Evolutionary conservation across 2,329 filamentous ascomycete genomes (phyloP), one percentile per base, ranked within the genome.

Genomic region (Emydomyces testavorans): DNA sequence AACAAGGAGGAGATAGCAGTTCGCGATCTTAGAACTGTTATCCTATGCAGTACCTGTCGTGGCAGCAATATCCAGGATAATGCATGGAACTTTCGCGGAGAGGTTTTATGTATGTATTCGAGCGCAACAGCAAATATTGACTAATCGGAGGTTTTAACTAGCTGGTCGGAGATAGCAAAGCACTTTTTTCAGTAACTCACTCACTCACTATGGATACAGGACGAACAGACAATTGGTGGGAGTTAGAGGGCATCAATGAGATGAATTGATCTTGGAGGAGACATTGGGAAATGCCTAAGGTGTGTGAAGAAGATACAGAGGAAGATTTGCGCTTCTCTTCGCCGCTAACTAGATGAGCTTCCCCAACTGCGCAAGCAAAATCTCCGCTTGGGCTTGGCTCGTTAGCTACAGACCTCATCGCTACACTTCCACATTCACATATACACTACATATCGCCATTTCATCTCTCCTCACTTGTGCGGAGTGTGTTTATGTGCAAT

Each of bases 1-100:
- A 38, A 39, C n/a, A n/a, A 41, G 35, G 18, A 47, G 36, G 41
- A 7, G 16, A 24, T 20, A 31, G 29, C 8, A 18, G 2, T 39
- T 6, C 18, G 44, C 13, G n/a, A 13, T 13, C 35, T 20, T 4
- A 34, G 35, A 20, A 29, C 21, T 49, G 38, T 40, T 58, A 57
- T 48, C 55, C 52, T n/a, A 53, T 47, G 28, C 48, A 52, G 42
- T 55, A 57, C 52, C 55, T 55, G 45, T 55, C 37, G 49, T 50
- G 57, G 39, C 51, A 57, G 46, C 57, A 58, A 42, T 54, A 56
- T 44, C 50, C 42, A 31, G 43, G 45, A 43, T 53, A 51, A 47
- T 47, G 49, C 55, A 55, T 57, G 39, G 37, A 50, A 37, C 21
- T 21, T 52, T 24, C 24, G 41, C 20, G 34, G 41, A 36, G 31